Percentiles rank a stretch among this genome's conserved stretches.
These are phyloP conservation scores for Rhodomyrtus tomentosa DNA, from an alignment of 345 rosid genomes.

Conservation along the genomic window DNA sequence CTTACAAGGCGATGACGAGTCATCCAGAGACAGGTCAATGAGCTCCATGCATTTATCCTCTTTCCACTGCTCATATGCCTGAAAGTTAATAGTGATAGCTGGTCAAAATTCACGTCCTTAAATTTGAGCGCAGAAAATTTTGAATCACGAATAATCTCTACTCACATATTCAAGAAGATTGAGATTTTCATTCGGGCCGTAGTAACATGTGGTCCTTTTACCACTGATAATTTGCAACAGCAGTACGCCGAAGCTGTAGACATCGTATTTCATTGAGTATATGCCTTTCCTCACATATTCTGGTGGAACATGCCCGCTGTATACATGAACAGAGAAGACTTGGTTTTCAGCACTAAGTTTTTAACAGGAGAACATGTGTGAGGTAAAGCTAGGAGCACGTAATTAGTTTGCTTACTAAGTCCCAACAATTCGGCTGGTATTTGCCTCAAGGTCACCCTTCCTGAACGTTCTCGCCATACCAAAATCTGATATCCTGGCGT, in stretches of 20 bases:
- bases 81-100: neutral
- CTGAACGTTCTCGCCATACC: constrained; percentile 27
- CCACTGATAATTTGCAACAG: constrained; percentile 39
- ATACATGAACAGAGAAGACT: neutral
- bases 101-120: neutral
- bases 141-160: neutral
- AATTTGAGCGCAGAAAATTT: neutral
- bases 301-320: constrained; percentile 41
- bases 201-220: constrained; percentile 14
- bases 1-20: constrained; percentile 5
- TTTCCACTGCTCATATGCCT: constrained; percentile 21
- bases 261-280: constrained; percentile 36
- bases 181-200: constrained; percentile 18
- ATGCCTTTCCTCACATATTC: constrained; percentile 30
- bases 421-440: constrained; percentile 23
- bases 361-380: neutral
- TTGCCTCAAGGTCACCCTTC: constrained; percentile 26
- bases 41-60: constrained; percentile 5
- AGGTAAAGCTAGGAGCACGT: neutral
- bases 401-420: constrained; percentile 18
- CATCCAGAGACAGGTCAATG: constrained; percentile 17
- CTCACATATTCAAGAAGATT: constrained; percentile 28
- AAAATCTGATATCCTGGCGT: constrained; percentile 36
- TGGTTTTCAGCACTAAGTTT: neutral
- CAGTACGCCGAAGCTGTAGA: constrained; percentile 43